Base-by-base conservation (phyloP, 805 yeast species). In the Yamadazyma paraphyllophila region DNA sequence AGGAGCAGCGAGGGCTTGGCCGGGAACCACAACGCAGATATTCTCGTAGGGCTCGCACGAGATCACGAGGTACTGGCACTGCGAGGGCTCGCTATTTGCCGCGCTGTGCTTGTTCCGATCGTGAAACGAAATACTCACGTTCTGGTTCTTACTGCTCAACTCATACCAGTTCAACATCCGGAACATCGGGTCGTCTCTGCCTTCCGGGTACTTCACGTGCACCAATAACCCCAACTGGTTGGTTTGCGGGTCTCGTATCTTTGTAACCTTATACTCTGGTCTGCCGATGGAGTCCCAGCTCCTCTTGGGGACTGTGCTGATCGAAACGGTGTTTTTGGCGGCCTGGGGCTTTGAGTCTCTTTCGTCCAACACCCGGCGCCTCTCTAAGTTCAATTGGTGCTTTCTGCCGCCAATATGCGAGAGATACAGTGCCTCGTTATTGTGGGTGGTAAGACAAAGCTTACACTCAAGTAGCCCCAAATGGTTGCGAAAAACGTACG, bases 21-120 rank as follows among this genome's bases (percentile, higher is more conserved):
- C 72, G 1, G 96, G 96, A 10, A 94, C 72, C 47, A 88, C 83
- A 46, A 92, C 69, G 1, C 85, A 86, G 8, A 89, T 71, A 47
- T 83, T 88, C 49, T 89, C 92, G 62, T 88, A 94, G 1, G 97
- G 97, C 60, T 89, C 96, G 2, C 85, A 94, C n/a, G 90, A 82
- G 0, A 91, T 66, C 9, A 91, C 82, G 51, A 94, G 56, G 60
- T 83, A 91, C 63, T 86, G 95, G 63, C 60, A 81, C 33, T 69
- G 64, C n/a, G 57, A 61, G n/a, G 57, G 61, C 11, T 41, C 43
- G 14, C 51, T 52, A 7, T 52, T 34, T 13, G 27, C 8, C 7
- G 32, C 25, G 13, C 24, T 32, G n/a, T 31, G 31, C 7, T 44
- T 41, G 10, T 24, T 20, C 30, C 39, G 43, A 17, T 57, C 55